A percentile compares a stretch with the other conserved stretches of the same genome.
Evolutionary conservation across 805 yeast species (phyloP).

Genomic region (Saturnispora besseyi): DNA sequence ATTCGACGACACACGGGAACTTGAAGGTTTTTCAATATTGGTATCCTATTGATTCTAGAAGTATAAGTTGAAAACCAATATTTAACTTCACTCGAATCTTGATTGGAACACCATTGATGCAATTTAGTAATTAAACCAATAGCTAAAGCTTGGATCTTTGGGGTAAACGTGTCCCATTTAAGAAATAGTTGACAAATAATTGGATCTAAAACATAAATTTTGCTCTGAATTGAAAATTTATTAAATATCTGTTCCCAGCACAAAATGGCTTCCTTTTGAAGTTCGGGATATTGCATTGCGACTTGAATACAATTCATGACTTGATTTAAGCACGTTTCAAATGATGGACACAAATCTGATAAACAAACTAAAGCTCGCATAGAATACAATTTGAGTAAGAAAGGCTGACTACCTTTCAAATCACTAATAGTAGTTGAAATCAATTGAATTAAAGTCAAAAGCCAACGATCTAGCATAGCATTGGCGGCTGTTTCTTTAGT

Average conservation of each 20-base stretch:
- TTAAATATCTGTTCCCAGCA: constrained; percentile 61
- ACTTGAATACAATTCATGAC: constrained; percentile 79
- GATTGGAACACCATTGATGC: constrained; percentile 4
- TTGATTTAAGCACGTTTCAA: constrained; percentile 60
- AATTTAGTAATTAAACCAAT: constrained; percentile 11
- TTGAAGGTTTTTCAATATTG: constrained; percentile 6
- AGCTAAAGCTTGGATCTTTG: constrained; percentile 42
- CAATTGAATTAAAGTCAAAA: constrained; percentile 66
- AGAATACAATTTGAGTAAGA: constrained; percentile 60
- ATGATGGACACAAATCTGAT: constrained; percentile 39
- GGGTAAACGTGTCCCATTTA: constrained; percentile 46
- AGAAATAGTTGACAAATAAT: constrained; percentile 67
- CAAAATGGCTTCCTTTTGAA: constrained; percentile 52
- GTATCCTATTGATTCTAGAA: constrained; percentile 4
- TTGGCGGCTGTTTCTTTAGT: constrained; percentile 24
- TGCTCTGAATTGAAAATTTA: constrained; percentile 45
- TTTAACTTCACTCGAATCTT: constrained; percentile 7
- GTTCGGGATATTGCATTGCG: constrained; percentile 52
- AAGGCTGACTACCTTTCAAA: constrained; percentile 61
- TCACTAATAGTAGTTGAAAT: constrained; percentile 77
- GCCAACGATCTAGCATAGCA: constrained; percentile 19
- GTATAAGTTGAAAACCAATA: constrained; percentile 8
- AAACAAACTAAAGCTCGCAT: constrained; percentile 67
- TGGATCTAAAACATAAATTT: constrained; percentile 62
- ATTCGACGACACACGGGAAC: constrained; percentile 1